These are phyloP conservation scores for Kwoniella sp. DNA, from an alignment of 768 basidiomycete species.

Conservation along the genomic window DNA sequence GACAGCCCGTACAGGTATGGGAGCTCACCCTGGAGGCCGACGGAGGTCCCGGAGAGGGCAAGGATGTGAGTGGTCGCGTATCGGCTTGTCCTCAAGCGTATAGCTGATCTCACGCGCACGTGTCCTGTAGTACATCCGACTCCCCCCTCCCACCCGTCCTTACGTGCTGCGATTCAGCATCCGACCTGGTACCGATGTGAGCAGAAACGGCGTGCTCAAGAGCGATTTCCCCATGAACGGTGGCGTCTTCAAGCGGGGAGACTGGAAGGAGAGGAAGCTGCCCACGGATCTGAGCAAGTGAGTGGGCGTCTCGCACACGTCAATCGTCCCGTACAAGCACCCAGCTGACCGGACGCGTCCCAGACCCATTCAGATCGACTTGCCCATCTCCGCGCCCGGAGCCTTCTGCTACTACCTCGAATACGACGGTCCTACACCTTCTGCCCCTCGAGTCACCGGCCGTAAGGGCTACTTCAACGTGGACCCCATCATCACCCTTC, in stretches of 20 bases:
- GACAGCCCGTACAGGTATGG: slow-evolving; percentile 63
- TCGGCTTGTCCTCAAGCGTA: neutral
- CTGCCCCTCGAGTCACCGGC: slow-evolving; percentile 62
- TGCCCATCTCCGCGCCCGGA: slow-evolving; percentile 93
- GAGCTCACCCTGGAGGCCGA: slow-evolving; percentile 81
- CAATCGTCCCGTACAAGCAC: no score
- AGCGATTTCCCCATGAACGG: slow-evolving; percentile 97
- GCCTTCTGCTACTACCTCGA: slow-evolving; percentile 95
- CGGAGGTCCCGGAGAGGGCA: slow-evolving; percentile 81
- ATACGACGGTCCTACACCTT: slow-evolving; percentile 54
- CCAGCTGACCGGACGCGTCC: slow-evolving; percentile 28
- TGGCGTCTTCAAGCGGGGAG: slow-evolving; percentile 71
- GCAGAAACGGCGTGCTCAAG: slow-evolving; percentile 84
- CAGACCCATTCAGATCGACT: slow-evolving; percentile 86
- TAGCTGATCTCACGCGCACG: slow-evolving; percentile 10
- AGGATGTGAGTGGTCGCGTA: slow-evolving; percentile 62
- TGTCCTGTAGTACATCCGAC: slow-evolving; percentile 74
- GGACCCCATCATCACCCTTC: slow-evolving; percentile 77
- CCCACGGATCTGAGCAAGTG: slow-evolving; percentile 55
- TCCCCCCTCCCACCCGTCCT: slow-evolving; percentile 82
- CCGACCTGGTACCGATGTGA: slow-evolving; percentile 85
- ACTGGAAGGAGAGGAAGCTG: slow-evolving; percentile 62
- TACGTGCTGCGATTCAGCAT: slow-evolving; percentile 88
- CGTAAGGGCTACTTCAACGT: slow-evolving; percentile 94
- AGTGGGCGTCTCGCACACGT: slow-evolving; percentile 42